phyloP scores from a whole-genome alignment of 768 basidiomycete species.

The Tubosaeta brunneosetosa region DNA sequence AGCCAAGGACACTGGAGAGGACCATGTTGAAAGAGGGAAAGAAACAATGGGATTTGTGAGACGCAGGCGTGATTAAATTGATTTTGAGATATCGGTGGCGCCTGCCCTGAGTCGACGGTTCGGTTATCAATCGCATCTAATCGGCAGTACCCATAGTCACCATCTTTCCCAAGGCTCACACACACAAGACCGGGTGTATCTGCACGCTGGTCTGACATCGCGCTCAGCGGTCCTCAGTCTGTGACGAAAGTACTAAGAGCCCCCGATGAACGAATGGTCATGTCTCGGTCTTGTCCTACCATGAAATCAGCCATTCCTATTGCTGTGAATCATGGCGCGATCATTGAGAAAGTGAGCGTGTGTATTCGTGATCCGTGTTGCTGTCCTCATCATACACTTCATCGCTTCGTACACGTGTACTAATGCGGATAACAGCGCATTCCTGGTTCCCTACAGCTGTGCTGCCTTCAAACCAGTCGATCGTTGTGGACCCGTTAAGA shows the following conservation, averaged over 20 bases:
- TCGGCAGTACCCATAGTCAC: constrained; percentile 10
- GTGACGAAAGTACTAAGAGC: neutral
- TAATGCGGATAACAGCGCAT: no score
- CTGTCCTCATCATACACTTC: constrained; percentile 1
- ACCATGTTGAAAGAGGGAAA: constrained; percentile 50
- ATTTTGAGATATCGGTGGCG: constrained; percentile 26
- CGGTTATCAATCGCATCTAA: constrained; percentile 22
- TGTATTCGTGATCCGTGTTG: neutral
- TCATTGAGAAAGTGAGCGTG: neutral
- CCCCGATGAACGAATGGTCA: neutral
- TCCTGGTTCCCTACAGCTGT: no score
- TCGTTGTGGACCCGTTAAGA: no score
- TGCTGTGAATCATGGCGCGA: neutral
- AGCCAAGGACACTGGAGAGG: constrained; percentile 81
- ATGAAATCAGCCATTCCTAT: neutral
- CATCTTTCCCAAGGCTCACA: neutral
- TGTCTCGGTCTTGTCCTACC: neutral
- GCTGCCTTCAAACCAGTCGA: no score
- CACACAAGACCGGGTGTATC: neutral
- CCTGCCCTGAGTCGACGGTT: constrained; percentile 33
- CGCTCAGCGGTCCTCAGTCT: neutral
- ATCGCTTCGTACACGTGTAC: no score
- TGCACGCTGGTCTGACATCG: neutral
- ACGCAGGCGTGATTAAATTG: constrained; percentile 5
- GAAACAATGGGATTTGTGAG: constrained; percentile 10